These are phyloP conservation scores for Sindora glabra DNA, from an alignment of 306 rosid genomes.

Conservation along the genomic window DNA sequence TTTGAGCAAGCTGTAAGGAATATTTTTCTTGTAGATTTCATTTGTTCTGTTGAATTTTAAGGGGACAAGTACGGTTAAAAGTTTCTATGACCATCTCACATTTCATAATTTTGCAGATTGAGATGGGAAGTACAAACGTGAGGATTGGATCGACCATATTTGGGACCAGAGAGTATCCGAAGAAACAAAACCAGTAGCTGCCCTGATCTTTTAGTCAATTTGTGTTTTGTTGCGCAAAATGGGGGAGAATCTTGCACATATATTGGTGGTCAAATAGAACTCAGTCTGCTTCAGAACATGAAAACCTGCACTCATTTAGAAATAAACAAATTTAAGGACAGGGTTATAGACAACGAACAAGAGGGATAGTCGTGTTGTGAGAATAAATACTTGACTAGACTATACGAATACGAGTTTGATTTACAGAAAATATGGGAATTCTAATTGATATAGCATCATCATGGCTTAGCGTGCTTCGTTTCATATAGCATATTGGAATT, in stretches of 20 bases:
- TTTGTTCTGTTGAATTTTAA: not conserved
- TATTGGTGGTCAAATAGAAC: conserved; percentile 5
- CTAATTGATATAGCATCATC: not conserved
- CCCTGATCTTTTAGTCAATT: conserved; percentile 1
- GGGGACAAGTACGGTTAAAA: not conserved
- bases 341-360: not conserved
- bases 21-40: not conserved
- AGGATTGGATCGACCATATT: conserved; percentile 88
- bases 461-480: not conserved
- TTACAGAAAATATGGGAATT: no score
- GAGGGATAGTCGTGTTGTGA: not conserved
- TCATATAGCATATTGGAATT: not conserved
- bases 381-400: not conserved
- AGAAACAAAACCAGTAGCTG: conserved; percentile 29
- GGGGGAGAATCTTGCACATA: not conserved
- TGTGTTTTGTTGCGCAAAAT: not conserved
- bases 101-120: conserved; percentile 52
- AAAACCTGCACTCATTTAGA: conserved; percentile 6
- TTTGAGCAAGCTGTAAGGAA: conserved; percentile 88
- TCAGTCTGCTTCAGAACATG: conserved; percentile 10
- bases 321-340: conserved; percentile 11
- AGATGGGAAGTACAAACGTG: conserved; percentile 90
- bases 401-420: no score
- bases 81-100: not conserved
- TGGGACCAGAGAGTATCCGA: conserved; percentile 81